Percentiles rank a stretch among this genome's conserved stretches.
phyloP scores from a whole-genome alignment of 768 basidiomycete species.

The Daedaleopsis sinensis region DNA sequence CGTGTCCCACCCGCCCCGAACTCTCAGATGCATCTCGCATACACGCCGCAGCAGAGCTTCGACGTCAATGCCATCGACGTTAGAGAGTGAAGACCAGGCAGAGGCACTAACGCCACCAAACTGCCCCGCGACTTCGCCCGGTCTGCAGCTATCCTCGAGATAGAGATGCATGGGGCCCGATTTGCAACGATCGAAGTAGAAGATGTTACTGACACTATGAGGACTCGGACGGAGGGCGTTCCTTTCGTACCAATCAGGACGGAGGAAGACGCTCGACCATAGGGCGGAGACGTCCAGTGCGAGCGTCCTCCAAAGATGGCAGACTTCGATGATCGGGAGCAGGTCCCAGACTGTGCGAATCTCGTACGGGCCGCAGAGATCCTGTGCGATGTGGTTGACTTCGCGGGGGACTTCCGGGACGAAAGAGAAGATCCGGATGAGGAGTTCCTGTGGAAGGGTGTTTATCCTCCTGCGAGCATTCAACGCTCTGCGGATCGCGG shows the following conservation, averaged over 20 bases:
- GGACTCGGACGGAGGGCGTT: background rate
- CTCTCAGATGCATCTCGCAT: background rate
- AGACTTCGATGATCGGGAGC: background rate
- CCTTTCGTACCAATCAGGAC: background rate
- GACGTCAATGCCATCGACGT: background rate
- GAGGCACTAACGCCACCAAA: too few relatives aligned
- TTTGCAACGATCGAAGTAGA: too few relatives aligned
- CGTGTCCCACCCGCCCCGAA: background rate
- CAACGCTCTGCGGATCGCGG: background rate
- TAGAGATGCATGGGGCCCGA: too few relatives aligned
- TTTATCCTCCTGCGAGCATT: background rate
- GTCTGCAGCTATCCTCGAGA: too few relatives aligned
- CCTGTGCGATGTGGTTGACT: too few relatives aligned
- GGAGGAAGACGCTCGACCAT: background rate
- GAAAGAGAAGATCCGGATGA: background rate
- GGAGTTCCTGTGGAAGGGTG: background rate
- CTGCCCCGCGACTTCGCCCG: too few relatives aligned
- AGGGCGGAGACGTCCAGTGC: background rate
- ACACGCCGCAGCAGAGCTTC: background rate
- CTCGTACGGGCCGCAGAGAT: too few relatives aligned
- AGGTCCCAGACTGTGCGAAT: background rate
- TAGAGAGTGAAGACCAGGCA: background rate
- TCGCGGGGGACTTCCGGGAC: background rate
- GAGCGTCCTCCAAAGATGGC: background rate
- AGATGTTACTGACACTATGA: background rate